Percentiles rank a stretch among this genome's conserved stretches.
These are phyloP conservation scores for Prunus fruticosa DNA, from an alignment of 306 rosid genomes.

Conservation along the genomic window DNA sequence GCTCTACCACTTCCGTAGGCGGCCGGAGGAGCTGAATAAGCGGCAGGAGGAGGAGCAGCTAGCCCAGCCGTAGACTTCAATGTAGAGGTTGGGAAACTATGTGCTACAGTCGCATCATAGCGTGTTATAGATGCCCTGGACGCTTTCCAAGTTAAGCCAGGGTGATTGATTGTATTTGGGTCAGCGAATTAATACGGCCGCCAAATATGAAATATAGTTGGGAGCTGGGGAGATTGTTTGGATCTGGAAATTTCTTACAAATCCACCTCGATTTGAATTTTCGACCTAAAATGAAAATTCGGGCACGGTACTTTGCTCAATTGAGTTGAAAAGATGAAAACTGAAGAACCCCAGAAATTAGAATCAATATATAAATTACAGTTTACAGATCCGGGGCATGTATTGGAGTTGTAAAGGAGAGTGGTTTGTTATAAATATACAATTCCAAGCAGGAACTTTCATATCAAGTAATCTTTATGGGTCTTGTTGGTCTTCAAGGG, in stretches of 20 bases:
- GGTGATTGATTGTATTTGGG: not conserved
- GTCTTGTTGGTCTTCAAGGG: constrained; percentile 89
- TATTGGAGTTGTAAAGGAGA: not conserved
- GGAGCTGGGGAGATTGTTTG: not conserved
- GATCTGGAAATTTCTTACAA: not conserved
- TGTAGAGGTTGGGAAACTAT: too few species aligned
- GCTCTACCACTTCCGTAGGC: too few species aligned
- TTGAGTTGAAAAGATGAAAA: not conserved
- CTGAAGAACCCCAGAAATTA: not conserved
- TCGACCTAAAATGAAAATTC: not conserved
- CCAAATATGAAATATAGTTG: not conserved
- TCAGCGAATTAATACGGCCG: not conserved
- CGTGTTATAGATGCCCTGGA: too few species aligned
- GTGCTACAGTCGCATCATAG: too few species aligned
- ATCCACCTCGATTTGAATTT: not conserved
- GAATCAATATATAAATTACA: not conserved
- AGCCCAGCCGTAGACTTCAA: too few species aligned
- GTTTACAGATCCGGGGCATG: constrained; percentile 10
- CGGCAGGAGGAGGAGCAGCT: too few species aligned
- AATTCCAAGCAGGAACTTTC: constrained; percentile 31
- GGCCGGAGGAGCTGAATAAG: too few species aligned
- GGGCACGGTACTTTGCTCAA: not conserved
- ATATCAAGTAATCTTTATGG: constrained; percentile 42
- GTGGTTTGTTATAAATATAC: constrained; percentile 13
- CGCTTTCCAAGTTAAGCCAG: too few species aligned